phyloP scores from a whole-genome alignment of 2,329 filamentous ascomycete species.

The Penicillium griseofulvum region DNA sequence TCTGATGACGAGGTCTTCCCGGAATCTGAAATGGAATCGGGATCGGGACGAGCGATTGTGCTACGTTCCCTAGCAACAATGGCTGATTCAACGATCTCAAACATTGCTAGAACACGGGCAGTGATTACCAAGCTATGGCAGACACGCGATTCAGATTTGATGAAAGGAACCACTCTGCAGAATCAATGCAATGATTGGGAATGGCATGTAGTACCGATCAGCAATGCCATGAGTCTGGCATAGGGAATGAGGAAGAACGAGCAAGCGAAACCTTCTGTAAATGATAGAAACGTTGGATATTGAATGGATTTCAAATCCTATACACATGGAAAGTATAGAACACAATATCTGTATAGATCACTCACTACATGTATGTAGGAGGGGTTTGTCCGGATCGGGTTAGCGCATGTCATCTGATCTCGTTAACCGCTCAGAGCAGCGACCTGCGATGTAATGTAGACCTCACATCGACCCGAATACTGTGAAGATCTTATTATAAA shows the following conservation, averaged over 20 bases:
- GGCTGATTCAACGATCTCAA: slow-evolving; percentile 43
- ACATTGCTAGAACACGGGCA: slow-evolving; percentile 45
- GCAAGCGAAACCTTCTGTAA: neutral
- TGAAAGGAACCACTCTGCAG: slow-evolving; percentile 20
- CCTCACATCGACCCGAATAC: neutral
- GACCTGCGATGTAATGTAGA: slow-evolving; percentile 1
- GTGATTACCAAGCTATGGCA: slow-evolving; percentile 52
- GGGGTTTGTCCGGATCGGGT: neutral
- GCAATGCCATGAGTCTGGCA: slow-evolving; percentile 44
- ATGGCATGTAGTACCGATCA: slow-evolving; percentile 43
- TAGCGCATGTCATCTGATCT: slow-evolving; percentile 11
- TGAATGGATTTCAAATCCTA: neutral
- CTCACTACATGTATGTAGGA: neutral
- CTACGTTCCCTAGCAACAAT: slow-evolving; percentile 43
- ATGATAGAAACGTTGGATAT: neutral
- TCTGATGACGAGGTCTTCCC: slow-evolving; percentile 38
- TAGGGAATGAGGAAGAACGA: slow-evolving; percentile 12
- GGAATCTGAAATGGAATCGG: slow-evolving; percentile 15
- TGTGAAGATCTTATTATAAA: neutral
- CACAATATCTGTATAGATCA: neutral
- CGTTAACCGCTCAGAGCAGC: slow-evolving; percentile 7
- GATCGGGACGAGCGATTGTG: slow-evolving; percentile 40
- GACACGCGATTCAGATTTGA: slow-evolving; percentile 40
- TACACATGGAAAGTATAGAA: neutral
- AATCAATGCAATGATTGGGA: slow-evolving; percentile 43